Percentiles rank a stretch among this genome's conserved stretches.
Evolutionary conservation across 371 early-diverging fungal genomes (phyloP).

Genomic region (Mucor lusitanicus): DNA sequence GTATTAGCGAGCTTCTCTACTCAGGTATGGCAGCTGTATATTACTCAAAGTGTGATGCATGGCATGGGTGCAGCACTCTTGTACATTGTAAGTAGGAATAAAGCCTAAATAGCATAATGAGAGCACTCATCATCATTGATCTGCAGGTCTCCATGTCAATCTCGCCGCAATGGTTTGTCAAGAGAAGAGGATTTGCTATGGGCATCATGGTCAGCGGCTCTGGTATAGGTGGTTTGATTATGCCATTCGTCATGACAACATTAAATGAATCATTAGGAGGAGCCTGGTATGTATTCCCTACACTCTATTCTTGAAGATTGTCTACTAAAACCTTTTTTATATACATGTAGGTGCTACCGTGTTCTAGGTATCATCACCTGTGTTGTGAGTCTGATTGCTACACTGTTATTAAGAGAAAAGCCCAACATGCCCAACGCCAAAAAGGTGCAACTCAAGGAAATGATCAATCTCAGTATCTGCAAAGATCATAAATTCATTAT

Average conservation of each 20-base stretch:
- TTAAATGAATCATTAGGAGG: slow-evolving; percentile 60
- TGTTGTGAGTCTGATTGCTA: slow-evolving; percentile 35
- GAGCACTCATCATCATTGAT: not conserved
- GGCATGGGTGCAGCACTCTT: slow-evolving; percentile 49
- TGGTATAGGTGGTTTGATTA: slow-evolving; percentile 77
- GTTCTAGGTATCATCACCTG: slow-evolving; percentile 53
- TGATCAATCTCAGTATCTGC: slow-evolving; percentile 19
- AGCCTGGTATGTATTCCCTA: slow-evolving; percentile 35
- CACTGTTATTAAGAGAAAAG: slow-evolving; percentile 40
- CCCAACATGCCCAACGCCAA: slow-evolving; percentile 14
- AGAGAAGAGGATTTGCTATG: slow-evolving; percentile 70
- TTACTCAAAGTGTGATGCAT: slow-evolving; percentile 37
- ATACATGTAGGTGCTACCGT: slow-evolving; percentile 45
- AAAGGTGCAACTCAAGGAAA: slow-evolving; percentile 13
- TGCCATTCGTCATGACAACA: slow-evolving; percentile 65
- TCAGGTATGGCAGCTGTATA: slow-evolving; percentile 38
- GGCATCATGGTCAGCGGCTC: slow-evolving; percentile 79
- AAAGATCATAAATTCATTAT: slow-evolving; percentile 27
- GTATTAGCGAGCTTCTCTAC: slow-evolving; percentile 32
- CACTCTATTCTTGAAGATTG: not conserved
- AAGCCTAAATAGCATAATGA: not conserved
- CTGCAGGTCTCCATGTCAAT: slow-evolving; percentile 46
- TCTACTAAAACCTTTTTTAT: no score
- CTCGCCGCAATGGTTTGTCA: slow-evolving; percentile 77
- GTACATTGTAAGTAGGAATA: slow-evolving; percentile 13